phyloP scores from a whole-genome alignment of 2,329 filamentous ascomycete genomes.

The Colletotrichum tamarilloi region DNA sequence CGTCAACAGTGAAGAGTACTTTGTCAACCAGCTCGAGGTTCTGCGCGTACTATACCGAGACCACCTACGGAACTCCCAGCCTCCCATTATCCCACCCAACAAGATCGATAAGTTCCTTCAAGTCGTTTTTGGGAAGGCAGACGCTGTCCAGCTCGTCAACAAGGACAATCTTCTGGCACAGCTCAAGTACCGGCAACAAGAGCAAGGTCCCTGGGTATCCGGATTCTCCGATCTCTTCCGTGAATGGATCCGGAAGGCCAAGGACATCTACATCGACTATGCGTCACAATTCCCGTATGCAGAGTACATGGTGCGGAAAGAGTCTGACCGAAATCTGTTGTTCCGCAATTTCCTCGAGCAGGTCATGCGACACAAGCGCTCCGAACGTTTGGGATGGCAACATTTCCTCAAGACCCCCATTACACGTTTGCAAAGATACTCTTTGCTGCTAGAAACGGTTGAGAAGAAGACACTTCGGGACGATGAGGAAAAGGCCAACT shows the following conservation, averaged over 20 bases:
- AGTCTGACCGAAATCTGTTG: slow-evolving; percentile 84
- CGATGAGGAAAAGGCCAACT: slow-evolving; percentile 88
- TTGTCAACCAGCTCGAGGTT: slow-evolving; percentile 89
- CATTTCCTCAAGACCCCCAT: slow-evolving; percentile 95
- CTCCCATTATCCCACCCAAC: slow-evolving; percentile 83
- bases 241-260: slow-evolving; percentile 97
- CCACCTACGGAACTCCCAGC: slow-evolving; percentile 76
- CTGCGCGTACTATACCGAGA: slow-evolving; percentile 88
- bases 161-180: slow-evolving; percentile 93
- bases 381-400: slow-evolving; percentile 89
- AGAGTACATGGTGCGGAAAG: slow-evolving; percentile 83
- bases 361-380: slow-evolving; percentile 80
- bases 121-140: slow-evolving; percentile 91
- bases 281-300: slow-evolving; percentile 88
- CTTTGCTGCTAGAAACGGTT: slow-evolving; percentile 83
- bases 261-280: slow-evolving; percentile 89
- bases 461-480: slow-evolving; percentile 86
- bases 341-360: slow-evolving; percentile 89
- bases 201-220: slow-evolving; percentile 93
- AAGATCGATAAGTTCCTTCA: slow-evolving; percentile 82
- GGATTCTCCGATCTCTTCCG: slow-evolving; percentile 98
- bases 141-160: slow-evolving; percentile 89
- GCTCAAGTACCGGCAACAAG: slow-evolving; percentile 95
- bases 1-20: slow-evolving; percentile 90
- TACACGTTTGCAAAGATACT: slow-evolving; percentile 90